Conservation (phyloP, 2,329 filamentous ascomycete species). For the Catunica adiposa region DNA sequence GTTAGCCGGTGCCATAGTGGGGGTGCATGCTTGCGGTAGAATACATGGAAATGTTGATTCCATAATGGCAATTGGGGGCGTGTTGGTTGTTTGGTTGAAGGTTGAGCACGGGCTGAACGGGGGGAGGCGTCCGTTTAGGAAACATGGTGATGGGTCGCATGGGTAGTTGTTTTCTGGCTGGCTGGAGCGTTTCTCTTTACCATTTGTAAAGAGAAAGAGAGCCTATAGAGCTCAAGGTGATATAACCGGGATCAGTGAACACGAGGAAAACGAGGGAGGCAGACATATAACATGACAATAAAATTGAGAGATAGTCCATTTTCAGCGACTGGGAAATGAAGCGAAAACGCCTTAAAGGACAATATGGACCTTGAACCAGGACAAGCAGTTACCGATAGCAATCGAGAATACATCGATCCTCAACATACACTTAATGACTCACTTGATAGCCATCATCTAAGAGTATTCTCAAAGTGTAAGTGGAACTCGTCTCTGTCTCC, state of each 20-base stretch:
- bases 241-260: neutral
- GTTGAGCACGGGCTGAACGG: neutral
- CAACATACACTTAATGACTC: too few species aligned
- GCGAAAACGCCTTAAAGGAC: too few species aligned
- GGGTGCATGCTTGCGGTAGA: neutral
- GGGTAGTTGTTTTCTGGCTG: neutral
- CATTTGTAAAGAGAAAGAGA: too few species aligned
- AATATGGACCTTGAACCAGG: too few species aligned
- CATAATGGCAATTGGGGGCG: neutral
- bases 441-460: too few species aligned
- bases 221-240: neutral
- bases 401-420: too few species aligned
- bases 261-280: slow-evolving; percentile 1
- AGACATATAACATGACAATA: neutral
- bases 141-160: neutral
- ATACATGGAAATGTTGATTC: neutral
- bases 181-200: neutral
- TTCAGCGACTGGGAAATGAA: too few species aligned
- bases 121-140: neutral
- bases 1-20: too few species aligned
- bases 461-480: too few species aligned
- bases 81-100: neutral
- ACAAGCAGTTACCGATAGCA: too few species aligned
- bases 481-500: neutral
- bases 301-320: neutral